Base-by-base conservation (phyloP, 2,329 filamentous ascomycete genomes). In the Ophiostoma himal-ulmi region DNA sequence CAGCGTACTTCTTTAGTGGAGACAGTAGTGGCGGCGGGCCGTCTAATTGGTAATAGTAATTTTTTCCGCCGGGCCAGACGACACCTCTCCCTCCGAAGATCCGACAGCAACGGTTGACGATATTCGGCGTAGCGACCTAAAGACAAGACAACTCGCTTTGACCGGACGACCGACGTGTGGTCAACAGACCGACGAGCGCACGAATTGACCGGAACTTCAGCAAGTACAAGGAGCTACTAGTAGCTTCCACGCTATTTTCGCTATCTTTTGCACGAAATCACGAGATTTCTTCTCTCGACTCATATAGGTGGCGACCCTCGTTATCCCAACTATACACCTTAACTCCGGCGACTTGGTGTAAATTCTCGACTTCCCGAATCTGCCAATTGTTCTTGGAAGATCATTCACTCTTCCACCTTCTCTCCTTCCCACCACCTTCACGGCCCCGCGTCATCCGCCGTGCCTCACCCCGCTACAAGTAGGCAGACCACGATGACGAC, bases 11-110 rank as follows among this genome's bases (percentile, higher is more conserved):
- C 7, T 39, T 30, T 65, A 64, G 68, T 65, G 54, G 68, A 39
- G 30, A 64, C 14, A 6, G 6, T n/a, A 17, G 60, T 22, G 39
- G 70, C 64, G 70, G 70, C 68, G 60, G 68, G 68, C 54, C 52
- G 36, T 54, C 44, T 39, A 72, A 64, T 64, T 64, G 60, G 60
- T 64, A 70, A 68, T 36, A 71, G 57, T 44, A 37, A 70, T 69
- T 72, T 72, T 72, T 71, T 44, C 68, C 68, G 30, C 20, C 70
- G 36, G 70, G 30, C 68, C 67, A 65, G 65, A 69, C 68, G 69
- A 41, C 48, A 70, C 41, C 54, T 62, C 37, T 37, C 52, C 14
- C 30, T 62, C 62, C 62, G 62, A 64, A 36, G 20, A 52, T 69
- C 30, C 41, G 34, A 48, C 57, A 68, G 67, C 68, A 69, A 52